phyloP scores from a whole-genome alignment of 345 rosid species.

The Mallotus nudiflorus region DNA sequence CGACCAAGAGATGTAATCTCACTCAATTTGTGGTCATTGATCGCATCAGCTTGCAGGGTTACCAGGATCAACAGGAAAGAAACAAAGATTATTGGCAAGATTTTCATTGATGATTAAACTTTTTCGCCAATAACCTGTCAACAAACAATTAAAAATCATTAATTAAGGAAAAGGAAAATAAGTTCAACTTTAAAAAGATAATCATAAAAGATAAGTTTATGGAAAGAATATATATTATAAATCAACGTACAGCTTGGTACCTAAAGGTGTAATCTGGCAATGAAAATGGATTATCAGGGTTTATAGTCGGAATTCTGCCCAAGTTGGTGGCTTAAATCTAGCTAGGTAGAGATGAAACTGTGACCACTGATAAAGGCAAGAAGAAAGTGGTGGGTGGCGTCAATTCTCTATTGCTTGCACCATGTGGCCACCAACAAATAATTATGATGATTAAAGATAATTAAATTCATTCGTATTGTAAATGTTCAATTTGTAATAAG shows the following conservation, averaged over 20 bases:
- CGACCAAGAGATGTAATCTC: background rate
- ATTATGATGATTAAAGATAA: background rate
- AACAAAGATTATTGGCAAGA: background rate
- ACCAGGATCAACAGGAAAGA: background rate
- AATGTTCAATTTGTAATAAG: background rate
- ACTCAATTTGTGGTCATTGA: background rate
- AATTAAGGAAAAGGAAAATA: no score
- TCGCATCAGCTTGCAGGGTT: constrained; percentile 7
- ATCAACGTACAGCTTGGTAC: background rate
- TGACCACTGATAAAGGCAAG: background rate
- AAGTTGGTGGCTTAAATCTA: background rate
- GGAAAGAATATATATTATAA: no score
- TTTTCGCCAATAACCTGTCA: no score
- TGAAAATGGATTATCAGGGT: background rate
- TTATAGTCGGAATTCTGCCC: background rate
- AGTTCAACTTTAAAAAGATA: no score
- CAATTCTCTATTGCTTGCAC: no score
- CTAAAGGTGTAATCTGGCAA: background rate
- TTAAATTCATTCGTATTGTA: background rate
- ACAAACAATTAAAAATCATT: no score
- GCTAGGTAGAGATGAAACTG: background rate
- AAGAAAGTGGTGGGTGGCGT: background rate
- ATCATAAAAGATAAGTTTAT: no score
- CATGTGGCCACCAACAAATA: background rate
- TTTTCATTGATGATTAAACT: constrained; percentile 3